Percentiles rank a stretch among this genome's conserved stretches.
Evolutionary conservation across 2,329 filamentous ascomycete genomes (phyloP).

Genomic region (Ophiostoma sp.): DNA sequence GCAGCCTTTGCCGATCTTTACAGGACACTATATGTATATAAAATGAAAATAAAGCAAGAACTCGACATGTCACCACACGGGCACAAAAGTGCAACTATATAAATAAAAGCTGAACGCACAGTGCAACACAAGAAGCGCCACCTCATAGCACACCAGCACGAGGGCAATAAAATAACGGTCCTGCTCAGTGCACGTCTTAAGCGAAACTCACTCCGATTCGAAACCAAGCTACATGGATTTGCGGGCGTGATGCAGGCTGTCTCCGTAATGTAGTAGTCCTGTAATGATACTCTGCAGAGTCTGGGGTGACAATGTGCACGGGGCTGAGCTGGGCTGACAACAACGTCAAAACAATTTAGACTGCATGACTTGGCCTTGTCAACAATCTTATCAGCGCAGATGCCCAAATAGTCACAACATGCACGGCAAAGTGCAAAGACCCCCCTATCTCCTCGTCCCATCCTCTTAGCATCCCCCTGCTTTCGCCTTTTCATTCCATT

Average conservation of each 20-base stretch:
- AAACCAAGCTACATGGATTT: neutral
- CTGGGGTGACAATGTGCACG: neutral
- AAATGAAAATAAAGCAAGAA: neutral
- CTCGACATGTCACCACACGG: neutral
- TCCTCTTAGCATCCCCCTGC: neutral
- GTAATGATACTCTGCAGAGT: neutral
- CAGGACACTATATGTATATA: neutral
- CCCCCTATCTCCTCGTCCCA: neutral
- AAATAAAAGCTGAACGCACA: slow-evolving; percentile 8
- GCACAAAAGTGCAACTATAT: neutral
- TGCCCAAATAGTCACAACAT: neutral
- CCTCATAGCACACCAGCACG: neutral
- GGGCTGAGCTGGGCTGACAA: neutral
- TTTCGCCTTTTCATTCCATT: neutral
- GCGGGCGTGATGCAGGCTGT: neutral
- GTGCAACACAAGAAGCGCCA: neutral
- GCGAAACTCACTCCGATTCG: neutral
- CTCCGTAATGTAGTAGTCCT: neutral
- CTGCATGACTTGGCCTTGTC: no score
- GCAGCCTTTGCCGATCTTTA: neutral
- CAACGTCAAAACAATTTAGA: no score
- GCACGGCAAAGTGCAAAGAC: neutral
- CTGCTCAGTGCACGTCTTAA: neutral
- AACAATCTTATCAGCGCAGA: neutral
- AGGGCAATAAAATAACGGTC: no score